These are phyloP conservation scores for Serpula lacrymans DNA, from an alignment of 768 basidiomycete species.

Conservation along the genomic window DNA sequence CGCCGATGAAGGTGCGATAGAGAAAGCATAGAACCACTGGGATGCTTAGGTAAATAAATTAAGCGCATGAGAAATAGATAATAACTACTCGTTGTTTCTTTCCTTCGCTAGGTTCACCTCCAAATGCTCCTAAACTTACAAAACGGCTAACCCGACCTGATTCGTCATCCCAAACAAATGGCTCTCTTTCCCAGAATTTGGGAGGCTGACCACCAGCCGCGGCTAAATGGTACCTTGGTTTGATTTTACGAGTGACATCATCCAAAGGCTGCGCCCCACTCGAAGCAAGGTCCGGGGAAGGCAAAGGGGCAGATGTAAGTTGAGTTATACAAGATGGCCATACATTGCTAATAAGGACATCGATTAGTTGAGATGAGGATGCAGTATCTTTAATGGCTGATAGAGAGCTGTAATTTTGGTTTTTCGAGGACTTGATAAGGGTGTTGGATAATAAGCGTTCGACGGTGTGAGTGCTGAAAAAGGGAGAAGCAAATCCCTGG, in stretches of 20 bases:
- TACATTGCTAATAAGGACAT: slow-evolving; percentile 78
- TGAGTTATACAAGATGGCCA: slow-evolving; percentile 69
- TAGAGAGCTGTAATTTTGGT: slow-evolving; percentile 58
- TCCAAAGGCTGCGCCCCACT: slow-evolving; percentile 57
- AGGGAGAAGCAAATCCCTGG: slow-evolving; percentile 75
- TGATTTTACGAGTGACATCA: slow-evolving; percentile 58
- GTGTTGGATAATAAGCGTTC: slow-evolving; percentile 73
- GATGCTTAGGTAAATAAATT: slow-evolving; percentile 7
- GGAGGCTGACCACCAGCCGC: slow-evolving; percentile 60
- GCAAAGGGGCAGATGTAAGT: slow-evolving; percentile 53
- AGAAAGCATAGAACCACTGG: slow-evolving; percentile 98
- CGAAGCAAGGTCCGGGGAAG: slow-evolving; percentile 39
- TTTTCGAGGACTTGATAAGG: slow-evolving; percentile 44
- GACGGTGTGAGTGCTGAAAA: slow-evolving; percentile 65
- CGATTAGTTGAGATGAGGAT: slow-evolving; percentile 61
- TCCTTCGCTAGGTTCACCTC: slow-evolving; percentile 48
- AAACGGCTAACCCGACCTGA: slow-evolving; percentile 65
- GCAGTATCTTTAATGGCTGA: slow-evolving; percentile 63
- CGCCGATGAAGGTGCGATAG: slow-evolving; percentile 57
- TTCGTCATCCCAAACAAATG: slow-evolving; percentile 80
- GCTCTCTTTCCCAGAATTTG: slow-evolving; percentile 94
- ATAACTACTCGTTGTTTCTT: slow-evolving; percentile 83
- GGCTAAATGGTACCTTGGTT: slow-evolving; percentile 88
- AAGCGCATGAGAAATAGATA: slow-evolving; percentile 3
- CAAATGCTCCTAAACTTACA: slow-evolving; percentile 86